Base-by-base conservation (phyloP, 1,139 yeast species). In the Nakaseomyces bracarensis region DNA sequence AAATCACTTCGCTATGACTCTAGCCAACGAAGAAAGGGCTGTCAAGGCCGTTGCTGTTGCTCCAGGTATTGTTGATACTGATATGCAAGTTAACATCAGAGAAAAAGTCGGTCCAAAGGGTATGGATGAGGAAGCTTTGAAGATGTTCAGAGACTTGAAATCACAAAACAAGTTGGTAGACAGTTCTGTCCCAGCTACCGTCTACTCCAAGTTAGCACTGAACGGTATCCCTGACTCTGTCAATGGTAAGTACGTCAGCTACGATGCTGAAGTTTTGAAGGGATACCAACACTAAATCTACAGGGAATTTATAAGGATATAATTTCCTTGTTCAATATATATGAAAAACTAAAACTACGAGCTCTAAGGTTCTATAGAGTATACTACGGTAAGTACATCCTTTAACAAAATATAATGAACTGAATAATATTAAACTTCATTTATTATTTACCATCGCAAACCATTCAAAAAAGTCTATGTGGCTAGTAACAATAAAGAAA, bases 51-150 rank as follows among this genome's bases (percentile, higher is more conserved):
- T 85, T 9, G 70, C 95, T 0, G 71, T 89, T 19, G 96, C 95
- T 2, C 97, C 97, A 0, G 97, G 97, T 3, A 94, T 85, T 1
- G 96, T 89, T 2, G 86, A 83, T 57, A 87, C 97, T 0, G 69
- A 67, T 15, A 89, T 89, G 96, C 97, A 89, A 64, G 58, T 54
- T 10, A 79, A 75, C 45, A 86, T 89, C 44, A 74, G 96, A 55
- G 79, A 75, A 19, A 65, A 58, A 30, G 73, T 74, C 53, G 76
- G 77, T 1, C 55, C 57, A 19, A 50, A 57, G 9, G 64, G 66
- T 28, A 85, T 86, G 95, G 66, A 70, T 1, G 65, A 69, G 1
- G 76, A 71, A 15, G 70, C 75, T 9, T 70, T 75, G 49, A 63
- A 74, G 43, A 68, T 77, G 49, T 87, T 87, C 61, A 64, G 69